Conservation (phyloP, 2,329 filamentous ascomycete genomes). For the Graphiopsis chlorocephala region DNA sequence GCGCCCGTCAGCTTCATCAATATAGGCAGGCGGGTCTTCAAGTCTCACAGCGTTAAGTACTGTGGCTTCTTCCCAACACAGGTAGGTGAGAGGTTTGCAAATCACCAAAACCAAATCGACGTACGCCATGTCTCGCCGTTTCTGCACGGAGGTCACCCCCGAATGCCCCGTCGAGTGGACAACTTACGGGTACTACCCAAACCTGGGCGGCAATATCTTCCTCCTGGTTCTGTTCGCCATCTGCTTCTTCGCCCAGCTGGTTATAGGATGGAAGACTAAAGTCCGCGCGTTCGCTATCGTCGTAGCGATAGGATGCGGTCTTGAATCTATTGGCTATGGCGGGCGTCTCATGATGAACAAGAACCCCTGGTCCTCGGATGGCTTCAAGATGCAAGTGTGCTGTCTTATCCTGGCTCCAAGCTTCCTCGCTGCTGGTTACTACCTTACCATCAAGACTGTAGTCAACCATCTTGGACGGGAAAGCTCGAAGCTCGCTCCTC, state of each 20-base stretch:
- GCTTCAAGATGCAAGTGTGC: constrained; percentile 52
- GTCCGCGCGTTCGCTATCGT: constrained; percentile 42
- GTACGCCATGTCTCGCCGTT: constrained; percentile 17
- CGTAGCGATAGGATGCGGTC: constrained; percentile 40
- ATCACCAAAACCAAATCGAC: neutral
- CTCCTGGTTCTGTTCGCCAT: constrained; percentile 39
- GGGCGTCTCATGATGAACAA: constrained; percentile 53
- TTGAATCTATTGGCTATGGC: constrained; percentile 54
- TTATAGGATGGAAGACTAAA: constrained; percentile 35
- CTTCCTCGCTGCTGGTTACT: constrained; percentile 47
- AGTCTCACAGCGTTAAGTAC: constrained; percentile 1
- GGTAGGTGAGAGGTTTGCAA: constrained; percentile 2
- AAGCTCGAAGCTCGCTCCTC: constrained; percentile 41
- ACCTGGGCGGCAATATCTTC: constrained; percentile 39
- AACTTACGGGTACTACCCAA: constrained; percentile 42
- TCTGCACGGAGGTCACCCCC: constrained; percentile 30
- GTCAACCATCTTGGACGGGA: constrained; percentile 44
- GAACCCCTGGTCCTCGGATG: constrained; percentile 49
- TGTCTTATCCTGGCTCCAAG: constrained; percentile 54
- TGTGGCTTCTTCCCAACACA: neutral
- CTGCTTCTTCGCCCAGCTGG: constrained; percentile 35
- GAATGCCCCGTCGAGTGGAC: constrained; percentile 37
- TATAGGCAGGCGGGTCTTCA: neutral
- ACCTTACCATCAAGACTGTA: constrained; percentile 48
- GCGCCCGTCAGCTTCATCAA: constrained; percentile 1